These are phyloP conservation scores for Candida ficus DNA, from an alignment of 805 yeast species.

Conservation along the genomic window DNA sequence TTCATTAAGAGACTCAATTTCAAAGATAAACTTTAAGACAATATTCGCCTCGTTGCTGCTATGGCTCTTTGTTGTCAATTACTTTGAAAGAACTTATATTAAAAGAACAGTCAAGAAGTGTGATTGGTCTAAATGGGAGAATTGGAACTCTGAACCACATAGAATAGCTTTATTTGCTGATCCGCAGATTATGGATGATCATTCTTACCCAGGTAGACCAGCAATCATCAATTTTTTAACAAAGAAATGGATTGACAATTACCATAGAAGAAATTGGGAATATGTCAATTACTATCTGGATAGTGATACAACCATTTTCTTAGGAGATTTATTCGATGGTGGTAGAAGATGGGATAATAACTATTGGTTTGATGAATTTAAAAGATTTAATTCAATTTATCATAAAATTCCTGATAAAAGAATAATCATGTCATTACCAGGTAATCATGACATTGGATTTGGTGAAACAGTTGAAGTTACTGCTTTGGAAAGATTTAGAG, in stretches of 20 bases:
- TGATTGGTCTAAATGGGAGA: constrained; percentile 65
- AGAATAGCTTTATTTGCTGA: constrained; percentile 73
- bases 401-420: constrained; percentile 44
- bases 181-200: constrained; percentile 87
- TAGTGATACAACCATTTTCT: constrained; percentile 72
- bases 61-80: constrained; percentile 44
- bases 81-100: constrained; percentile 51
- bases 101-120: constrained; percentile 41
- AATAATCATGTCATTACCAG: constrained; percentile 57
- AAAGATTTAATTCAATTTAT: constrained; percentile 64
- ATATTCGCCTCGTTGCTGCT: constrained; percentile 18
- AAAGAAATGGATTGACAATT: constrained; percentile 63
- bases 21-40: constrained; percentile 10
- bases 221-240: constrained; percentile 47
- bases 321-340: constrained; percentile 94
- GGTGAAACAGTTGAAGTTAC: constrained; percentile 61
- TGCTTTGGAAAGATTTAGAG: constrained; percentile 57
- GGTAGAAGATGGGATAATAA: constrained; percentile 81
- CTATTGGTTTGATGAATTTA: constrained; percentile 66
- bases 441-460: constrained; percentile 96
- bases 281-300: constrained; percentile 49
- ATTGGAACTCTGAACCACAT: constrained; percentile 44
- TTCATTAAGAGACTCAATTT: not conserved
- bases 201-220: constrained; percentile 78
- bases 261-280: constrained; percentile 71